phyloP scores from a whole-genome alignment of 257 asterid genomes.

The Solanum commersonii region DNA sequence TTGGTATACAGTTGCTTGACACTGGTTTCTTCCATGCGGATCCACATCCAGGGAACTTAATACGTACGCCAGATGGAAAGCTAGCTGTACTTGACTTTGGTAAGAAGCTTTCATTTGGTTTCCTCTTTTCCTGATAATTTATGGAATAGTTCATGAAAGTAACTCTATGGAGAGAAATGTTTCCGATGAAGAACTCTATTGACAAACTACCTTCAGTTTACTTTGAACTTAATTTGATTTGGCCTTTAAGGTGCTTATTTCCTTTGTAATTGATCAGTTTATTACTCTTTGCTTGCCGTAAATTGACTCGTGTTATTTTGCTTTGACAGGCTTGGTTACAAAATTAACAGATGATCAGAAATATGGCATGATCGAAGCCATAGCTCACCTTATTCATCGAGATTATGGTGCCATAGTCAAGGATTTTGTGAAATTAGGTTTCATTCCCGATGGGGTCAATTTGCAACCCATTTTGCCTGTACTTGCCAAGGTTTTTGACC shows the following conservation, averaged over 20 bases:
- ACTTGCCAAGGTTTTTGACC: conserved; percentile 96
- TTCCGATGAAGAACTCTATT: neutral
- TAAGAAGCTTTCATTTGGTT: conserved; percentile 10
- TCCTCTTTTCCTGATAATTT: neutral
- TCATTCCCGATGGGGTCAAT: conserved; percentile 90
- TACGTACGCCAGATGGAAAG: conserved; percentile 98
- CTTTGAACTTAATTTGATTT: neutral
- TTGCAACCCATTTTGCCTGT: conserved; percentile 94
- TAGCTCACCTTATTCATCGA: conserved; percentile 97
- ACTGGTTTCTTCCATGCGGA: conserved; percentile 99
- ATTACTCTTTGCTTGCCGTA: neutral
- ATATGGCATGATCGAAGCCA: conserved; percentile 98
- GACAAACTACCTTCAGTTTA: neutral
- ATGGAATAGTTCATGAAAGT: neutral
- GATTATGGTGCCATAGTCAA: conserved; percentile 92
- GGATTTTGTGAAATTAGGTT: conserved; percentile 89
- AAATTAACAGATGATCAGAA: conserved; percentile 93
- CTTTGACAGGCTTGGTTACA: conserved; percentile 78
- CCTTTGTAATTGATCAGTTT: neutral
- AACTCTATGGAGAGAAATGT: neutral
- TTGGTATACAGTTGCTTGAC: conserved; percentile 76
- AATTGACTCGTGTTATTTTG: neutral
- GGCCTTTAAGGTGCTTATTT: neutral
- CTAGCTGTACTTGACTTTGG: conserved; percentile 95
- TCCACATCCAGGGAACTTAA: conserved; percentile 98